Evolutionary conservation across 192 early-diverging fungal genomes (phyloP).

Genomic region (Entomortierella lignicola): DNA sequence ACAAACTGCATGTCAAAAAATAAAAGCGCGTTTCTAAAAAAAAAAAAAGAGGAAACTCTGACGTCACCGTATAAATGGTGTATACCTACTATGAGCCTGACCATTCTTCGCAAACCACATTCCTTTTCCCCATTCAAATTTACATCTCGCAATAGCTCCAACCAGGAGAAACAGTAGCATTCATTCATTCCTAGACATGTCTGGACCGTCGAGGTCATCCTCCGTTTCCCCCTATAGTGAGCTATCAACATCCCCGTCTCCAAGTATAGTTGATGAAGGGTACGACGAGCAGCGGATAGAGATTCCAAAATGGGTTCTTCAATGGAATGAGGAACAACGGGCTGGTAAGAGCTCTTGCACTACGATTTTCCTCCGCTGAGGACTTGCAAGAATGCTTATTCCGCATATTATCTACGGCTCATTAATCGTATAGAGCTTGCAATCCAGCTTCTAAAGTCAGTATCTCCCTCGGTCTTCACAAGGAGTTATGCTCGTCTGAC

Average conservation of each 20-base stretch:
- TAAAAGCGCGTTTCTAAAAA: not conserved
- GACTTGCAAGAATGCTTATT: not conserved
- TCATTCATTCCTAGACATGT: constrained; percentile 25
- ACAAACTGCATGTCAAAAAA: not conserved
- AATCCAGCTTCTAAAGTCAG: constrained; percentile 43
- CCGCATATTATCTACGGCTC: not conserved
- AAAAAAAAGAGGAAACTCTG: not conserved
- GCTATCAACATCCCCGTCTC: constrained; percentile 8
- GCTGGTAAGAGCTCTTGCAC: constrained; percentile 27
- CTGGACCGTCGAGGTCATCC: constrained; percentile 29
- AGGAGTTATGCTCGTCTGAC: constrained; percentile 32
- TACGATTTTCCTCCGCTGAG: not conserved
- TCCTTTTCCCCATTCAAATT: not conserved
- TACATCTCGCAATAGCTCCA: not conserved
- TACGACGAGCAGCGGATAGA: constrained; percentile 58
- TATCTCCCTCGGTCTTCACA: constrained; percentile 46
- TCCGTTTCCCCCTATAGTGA: constrained; percentile 20
- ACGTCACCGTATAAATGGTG: not conserved
- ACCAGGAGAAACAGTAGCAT: not conserved
- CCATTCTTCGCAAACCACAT: not conserved
- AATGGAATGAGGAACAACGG: constrained; percentile 62
- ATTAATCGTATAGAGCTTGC: constrained; percentile 21
- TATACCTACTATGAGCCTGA: not conserved
- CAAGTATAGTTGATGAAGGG: constrained; percentile 50
- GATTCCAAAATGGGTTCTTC: constrained; percentile 48